Base-by-base conservation (phyloP, 805 yeast genomes). In the Candida bentonensis region DNA sequence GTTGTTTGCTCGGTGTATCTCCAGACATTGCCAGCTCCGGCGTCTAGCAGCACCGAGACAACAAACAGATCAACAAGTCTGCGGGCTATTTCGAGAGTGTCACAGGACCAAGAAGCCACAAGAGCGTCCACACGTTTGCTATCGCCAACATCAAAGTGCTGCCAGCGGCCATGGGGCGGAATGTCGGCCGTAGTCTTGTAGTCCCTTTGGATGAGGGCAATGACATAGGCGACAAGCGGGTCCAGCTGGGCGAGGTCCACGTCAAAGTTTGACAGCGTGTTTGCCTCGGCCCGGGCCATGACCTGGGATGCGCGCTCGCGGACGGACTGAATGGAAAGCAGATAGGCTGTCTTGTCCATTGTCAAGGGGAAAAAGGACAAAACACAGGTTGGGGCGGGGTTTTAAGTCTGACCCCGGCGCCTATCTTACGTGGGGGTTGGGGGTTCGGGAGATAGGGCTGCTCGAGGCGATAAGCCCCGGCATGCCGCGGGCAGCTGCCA, bases 91-190 rank as follows among this genome's bases (percentile, higher is more conserved):
- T 76, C 81, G 13, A 62, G 48, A 25, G 59, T 58, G 48, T 61
- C 64, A 2, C 51, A 21, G 27, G 58, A 45, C 69, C 77, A 70
- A 23, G 53, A 46, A 2, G 48, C 53, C 22, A 76, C 66, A 46
- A 76, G 53, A 2, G 50, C 46, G 17, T 67, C 70, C 36, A 77
- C 63, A 34, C 82, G 67, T 26, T 55, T 53, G 23, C 51, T 54
- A n/a, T 64, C 68, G 30, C 73, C 73, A 26, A 69, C 73, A 51
- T 76, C 74, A 53, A 78, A 67, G 56, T 78, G 83, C 51, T 76
- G 81, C 74, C 78, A 77, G 45, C 84, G 65, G 1, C 83, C 83
- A 56, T 78, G 83, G 5, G 79, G 76, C 3, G 84, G 82, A 44
- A 78, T 78, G 2, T 56, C 53, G 27, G 68, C 68, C 22, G 69